Base-by-base conservation (phyloP, 2,329 filamentous ascomycete species). In the Niveomyces coronatus region DNA sequence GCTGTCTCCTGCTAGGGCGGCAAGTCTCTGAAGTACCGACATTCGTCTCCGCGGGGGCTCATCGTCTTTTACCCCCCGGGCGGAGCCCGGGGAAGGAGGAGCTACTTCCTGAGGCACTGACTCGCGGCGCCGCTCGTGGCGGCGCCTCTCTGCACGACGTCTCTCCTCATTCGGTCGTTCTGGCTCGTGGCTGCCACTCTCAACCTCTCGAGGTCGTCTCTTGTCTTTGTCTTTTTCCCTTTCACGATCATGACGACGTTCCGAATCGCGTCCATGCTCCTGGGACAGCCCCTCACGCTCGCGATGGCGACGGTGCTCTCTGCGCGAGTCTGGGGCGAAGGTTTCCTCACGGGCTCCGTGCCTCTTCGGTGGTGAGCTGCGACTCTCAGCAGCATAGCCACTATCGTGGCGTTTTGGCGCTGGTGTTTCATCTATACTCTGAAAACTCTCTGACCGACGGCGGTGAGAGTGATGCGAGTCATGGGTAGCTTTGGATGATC, bases 291-390 rank as follows among this genome's bases (percentile, higher is more conserved):
- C n/a, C 31, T 48, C 42, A n/a, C 33, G 32, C 23, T 16, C 24
- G 40, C 19, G 43, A 15, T 20, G 39, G 32, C 28, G 43, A 36
- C 37, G 63, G 46, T 71, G 68, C 36, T 62, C 63, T 51, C 65
- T 71, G 42, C 64, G 63, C 44, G 51, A 64, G 2, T 74, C 70
- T 38, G 71, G 65, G 3, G 62, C 65, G 13, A 60, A n/a, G n/a
- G n/a, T n/a, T n/a, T n/a, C n/a, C n/a, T n/a, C n/a, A n/a, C n/a
- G n/a, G 3, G 64, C 68, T 40, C 67, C 63, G 29, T 60, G 58
- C 37, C 47, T 53, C 40, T 51, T 50, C 18, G 51, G 47, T 24
- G 57, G 54, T 31, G 53, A 52, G 31, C 54, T 56, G 31, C 58
- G 56, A 42, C 51, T 61, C n/a, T 65, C 64, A 14, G 58, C 55